Evolutionary conservation across 139 green algal species (phyloP), one percentile per base, ranked within the genome.

Genomic region (Chlorella sp.): DNA sequence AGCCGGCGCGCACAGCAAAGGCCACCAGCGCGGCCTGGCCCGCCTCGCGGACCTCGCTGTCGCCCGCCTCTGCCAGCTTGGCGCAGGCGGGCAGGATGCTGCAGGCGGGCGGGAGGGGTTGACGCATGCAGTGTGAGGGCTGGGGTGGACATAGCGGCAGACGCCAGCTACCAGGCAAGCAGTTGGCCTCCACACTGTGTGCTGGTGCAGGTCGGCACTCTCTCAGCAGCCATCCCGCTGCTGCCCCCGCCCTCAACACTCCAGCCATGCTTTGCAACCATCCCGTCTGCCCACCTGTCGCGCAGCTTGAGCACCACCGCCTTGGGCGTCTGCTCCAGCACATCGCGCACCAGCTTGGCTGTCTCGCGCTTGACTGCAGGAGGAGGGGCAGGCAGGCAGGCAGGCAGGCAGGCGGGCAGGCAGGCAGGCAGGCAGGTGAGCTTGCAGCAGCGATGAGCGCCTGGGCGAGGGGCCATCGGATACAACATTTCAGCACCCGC

Each of bases 51-150:
- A 97, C 88, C 7, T 91, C 90, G 1, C 91, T 92, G 26, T 92
- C 83, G 24, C 93, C 91, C 34, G 97, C 95, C 44, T 91, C 88
- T 17, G 92, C 92, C 40, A 90, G 90, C 85, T 95, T 97, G 46
- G 90, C 91, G 1, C 92, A 85, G 3, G 91, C 84, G 34, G 91
- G 87, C 80, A 96, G 83, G 74, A 97, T 60, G 51, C 51, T 60
- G 51, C 51, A n/a, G 51, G 51, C 16, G 14, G 51, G 51, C 24
- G 51, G 51, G 51, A 2, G 16, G 51, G 2, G 51, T 20, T 2
- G 51, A 24, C 2, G 51, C 51, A 60, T n/a, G n/a, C n/a, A n/a
- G n/a, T n/a, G n/a, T n/a, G n/a, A n/a, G n/a, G n/a, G n/a, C n/a
- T n/a, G n/a, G n/a, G n/a, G n/a, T n/a, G n/a, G n/a, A n/a, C n/a